Evolutionary conservation across 1,139 yeast species (phyloP), one percentile per base, ranked within the genome.

Genomic region (Entelexis paramagnoliae): DNA sequence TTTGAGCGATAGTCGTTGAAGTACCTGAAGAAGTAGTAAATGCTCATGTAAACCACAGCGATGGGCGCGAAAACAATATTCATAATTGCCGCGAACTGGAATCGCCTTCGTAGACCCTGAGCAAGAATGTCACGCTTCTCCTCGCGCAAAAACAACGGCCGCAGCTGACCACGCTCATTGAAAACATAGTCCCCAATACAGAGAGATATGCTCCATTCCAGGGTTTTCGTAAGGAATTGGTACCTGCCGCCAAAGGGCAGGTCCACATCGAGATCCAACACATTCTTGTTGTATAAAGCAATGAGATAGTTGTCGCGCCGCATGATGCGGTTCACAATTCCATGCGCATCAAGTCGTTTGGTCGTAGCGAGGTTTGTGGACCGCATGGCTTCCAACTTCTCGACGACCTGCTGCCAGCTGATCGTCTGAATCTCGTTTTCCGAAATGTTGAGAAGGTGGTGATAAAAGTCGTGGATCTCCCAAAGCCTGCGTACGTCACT

Each of bases 271-370:
- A 86, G 69, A 60, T 85, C 83, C 41, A 91, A 68, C 0, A 89
- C 71, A 57, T 85, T 80, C 60, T 81, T 85, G 68, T 88, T 89
- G 60, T 86, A 80, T 62, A 91, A 70, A 0, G 96, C 96, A 63
- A 91, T 86, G 72, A 87, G 75, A 64, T 89, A 91, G 64, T 91
- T 91, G 59, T 93, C 98, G 59, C 82, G 83, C 52, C 99, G 74
- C 98, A 91, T 89, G 53, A 91, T 85, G 56, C 98, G 73, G 65
- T 91, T 93, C 14, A 97, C 97, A 52, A 91, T 86, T 62, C 83
- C 94, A 65, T 88, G 96, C 3, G 97, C 95, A 63, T 86, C 91
- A 51, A 91, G 73, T 19, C 51, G 46, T 28, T 39, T 48, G 2
- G 41, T 33, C n/a, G 51, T 44, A 0, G 86, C 79, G 19, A 79